These are phyloP conservation scores for Diaporthe caulivora DNA, from an alignment of 2,329 filamentous ascomycete species.

Conservation along the genomic window DNA sequence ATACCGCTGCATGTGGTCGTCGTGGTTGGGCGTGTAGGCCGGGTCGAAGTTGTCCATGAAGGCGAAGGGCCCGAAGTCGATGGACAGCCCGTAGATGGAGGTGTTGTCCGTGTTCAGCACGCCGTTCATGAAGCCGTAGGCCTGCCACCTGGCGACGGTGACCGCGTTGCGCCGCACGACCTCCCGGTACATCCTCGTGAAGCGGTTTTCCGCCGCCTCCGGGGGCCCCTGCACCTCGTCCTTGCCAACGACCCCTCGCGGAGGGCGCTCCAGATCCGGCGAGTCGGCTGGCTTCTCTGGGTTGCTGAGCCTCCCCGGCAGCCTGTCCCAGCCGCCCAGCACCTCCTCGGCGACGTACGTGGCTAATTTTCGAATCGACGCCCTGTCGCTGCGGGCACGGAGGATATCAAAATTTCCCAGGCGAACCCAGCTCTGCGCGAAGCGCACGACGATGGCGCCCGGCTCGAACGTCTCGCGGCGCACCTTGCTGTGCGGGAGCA, in stretches of 20 bases:
- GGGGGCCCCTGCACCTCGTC: conserved; percentile 75
- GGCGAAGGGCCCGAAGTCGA: conserved; percentile 97
- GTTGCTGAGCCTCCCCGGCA: conserved; percentile 73
- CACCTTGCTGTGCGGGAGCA: conserved; percentile 80
- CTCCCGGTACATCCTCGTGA: conserved; percentile 87
- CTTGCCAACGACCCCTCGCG: conserved; percentile 63
- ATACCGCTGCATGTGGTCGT: conserved; percentile 89
- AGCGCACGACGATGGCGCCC: conserved; percentile 91
- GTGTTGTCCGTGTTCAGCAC: conserved; percentile 99
- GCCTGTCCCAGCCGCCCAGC: conserved; percentile 86
- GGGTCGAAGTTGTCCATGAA: conserved; percentile 99
- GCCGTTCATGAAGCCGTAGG: conserved; percentile 99
- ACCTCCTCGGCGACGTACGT: conserved; percentile 91
- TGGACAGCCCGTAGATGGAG: conserved; percentile 86
- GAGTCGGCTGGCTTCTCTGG: conserved; percentile 62
- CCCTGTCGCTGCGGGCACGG: conserved; percentile 82
- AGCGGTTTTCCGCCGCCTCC: conserved; percentile 84
- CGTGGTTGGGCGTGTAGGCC: conserved; percentile 94
- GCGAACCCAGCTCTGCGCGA: conserved; percentile 91
- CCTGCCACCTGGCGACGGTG: conserved; percentile 94
- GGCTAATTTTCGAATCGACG: conserved; percentile 78
- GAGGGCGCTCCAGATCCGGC: conserved; percentile 53
- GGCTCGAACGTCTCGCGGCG: conserved; percentile 85
- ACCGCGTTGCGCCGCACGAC: conserved; percentile 86
- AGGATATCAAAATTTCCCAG: conserved; percentile 98